Base-by-base conservation (phyloP, 352 stramenopile species). In the Phytophthora sansomeana region DNA sequence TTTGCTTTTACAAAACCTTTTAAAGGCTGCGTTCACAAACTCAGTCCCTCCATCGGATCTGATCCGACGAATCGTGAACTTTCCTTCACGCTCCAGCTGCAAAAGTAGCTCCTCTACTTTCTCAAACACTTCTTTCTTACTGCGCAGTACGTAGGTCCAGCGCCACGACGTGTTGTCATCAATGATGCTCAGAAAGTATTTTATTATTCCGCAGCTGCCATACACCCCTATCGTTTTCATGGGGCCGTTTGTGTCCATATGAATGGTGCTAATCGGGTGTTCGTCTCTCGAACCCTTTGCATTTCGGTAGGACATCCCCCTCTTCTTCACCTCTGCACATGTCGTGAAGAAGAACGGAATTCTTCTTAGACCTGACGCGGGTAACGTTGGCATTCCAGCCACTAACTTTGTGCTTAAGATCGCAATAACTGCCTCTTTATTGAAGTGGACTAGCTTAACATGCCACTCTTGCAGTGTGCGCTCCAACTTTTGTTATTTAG, bases 141-240 rank as follows among this genome's bases (percentile, higher is more conserved):
- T 41, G 21, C 43, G 24, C 11, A 66, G 46, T 2, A 48, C 44
- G 21, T 53, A 66, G 28, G 48, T n/a, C n/a, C n/a, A n/a, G n/a
- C n/a, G n/a, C n/a, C n/a, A n/a, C n/a, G n/a, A n/a, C n/a, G n/a
- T n/a, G n/a, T n/a, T n/a, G n/a, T n/a, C n/a, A n/a, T 42, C 42
- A 49, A 67, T 67, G 3, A 67, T 61, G 9, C 28, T 56, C 32
- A 67, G 26, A 17, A 56, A 62, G 51, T 63, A 63, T n/a, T 33
- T 10, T 39, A 62, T 11, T n/a, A n/a, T n/a, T n/a, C n/a, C n/a
- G n/a, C n/a, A n/a, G n/a, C n/a, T n/a, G n/a, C n/a, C n/a, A n/a
- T n/a, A n/a, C n/a, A n/a, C n/a, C n/a, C n/a, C n/a, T n/a, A n/a
- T n/a, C n/a, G n/a, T n/a, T n/a, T n/a, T n/a, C n/a, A n/a, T n/a